Percentiles rank a stretch among this genome's conserved stretches.
These are phyloP conservation scores for Ensete ventricosum DNA, from an alignment of 176 grass and related monocot species.

Conservation along the genomic window DNA sequence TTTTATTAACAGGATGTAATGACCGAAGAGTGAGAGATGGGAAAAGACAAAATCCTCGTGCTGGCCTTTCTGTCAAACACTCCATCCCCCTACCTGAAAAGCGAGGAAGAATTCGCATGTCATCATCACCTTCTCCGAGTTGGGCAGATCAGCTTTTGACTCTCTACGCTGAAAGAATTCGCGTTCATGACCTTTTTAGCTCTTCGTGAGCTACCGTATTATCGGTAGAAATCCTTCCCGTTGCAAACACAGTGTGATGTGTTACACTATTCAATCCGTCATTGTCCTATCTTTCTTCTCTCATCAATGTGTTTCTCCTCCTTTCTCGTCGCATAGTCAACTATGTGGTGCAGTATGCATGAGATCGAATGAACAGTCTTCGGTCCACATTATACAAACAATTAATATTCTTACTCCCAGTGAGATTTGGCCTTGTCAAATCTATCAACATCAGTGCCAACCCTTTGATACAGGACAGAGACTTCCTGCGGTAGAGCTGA, in stretches of 20 bases:
- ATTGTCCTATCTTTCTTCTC: not conserved
- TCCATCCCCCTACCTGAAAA: not conserved
- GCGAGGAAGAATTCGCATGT: slow-evolving; percentile 16
- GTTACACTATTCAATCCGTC: not conserved
- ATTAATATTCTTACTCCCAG: not conserved
- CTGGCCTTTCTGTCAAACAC: not conserved
- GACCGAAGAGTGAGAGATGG: not conserved
- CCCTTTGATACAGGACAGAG: not conserved
- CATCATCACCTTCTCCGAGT: slow-evolving; percentile 21
- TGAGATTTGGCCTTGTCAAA: slow-evolving; percentile 7
- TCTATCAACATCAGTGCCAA: not conserved
- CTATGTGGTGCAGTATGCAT: not conserved
- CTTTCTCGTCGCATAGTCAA: slow-evolving; percentile 7
- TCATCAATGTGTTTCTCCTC: not conserved
- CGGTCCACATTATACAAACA: not conserved
- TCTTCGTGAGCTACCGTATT: not conserved
- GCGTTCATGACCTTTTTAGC: slow-evolving; percentile 11
- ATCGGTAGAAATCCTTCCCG: not conserved
- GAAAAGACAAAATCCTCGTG: slow-evolving; percentile 10
- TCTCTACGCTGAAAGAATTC: slow-evolving; percentile 5
- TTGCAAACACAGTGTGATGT: not conserved
- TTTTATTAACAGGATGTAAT: slow-evolving; percentile 1
- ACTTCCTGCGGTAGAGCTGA: not conserved
- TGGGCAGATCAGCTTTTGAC: slow-evolving; percentile 27
- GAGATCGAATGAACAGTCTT: not conserved